Base-by-base conservation (phyloP, 306 rosid genomes). In the Glycine latifolia region DNA sequence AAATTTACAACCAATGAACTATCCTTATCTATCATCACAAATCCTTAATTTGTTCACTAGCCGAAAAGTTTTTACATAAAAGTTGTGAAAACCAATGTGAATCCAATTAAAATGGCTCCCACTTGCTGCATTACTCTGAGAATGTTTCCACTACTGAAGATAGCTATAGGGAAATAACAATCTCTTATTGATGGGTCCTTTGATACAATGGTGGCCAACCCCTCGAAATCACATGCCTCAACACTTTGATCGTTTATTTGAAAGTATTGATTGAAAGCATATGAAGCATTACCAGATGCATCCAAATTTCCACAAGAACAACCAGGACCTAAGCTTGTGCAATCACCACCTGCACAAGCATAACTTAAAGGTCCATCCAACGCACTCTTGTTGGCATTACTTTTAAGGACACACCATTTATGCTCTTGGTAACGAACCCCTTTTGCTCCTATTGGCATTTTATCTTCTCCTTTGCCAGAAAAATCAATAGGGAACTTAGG, bases 401-500 rank as follows among this genome's bases (percentile, higher is more conserved):
- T 10, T 4, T n/a, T 81, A 5, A 87, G 3, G 2, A 88, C 86
- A 67, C 98, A 94, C 95, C 95, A 94, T 79, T 88, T 55, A 0
- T 10, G 12, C 0, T 89, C 94, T 88, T 81, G 67, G 75, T 94
- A 91, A 35, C n/a, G 4, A 35, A 94, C 92, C 0, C 95, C 97
- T 63, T 90, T 87, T 0, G 92, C 97, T 3, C 39, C 91, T 14
- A 78, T 15, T 0, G 84, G 94, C 88, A 33, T 37, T 48, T 73
- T 77, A 2, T 89, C 81, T 2, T 43, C 4, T 31, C 89, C 94
- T 53, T 85, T 3, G 5, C 93, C 94, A 0, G 85, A 74, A 10
- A 93, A 86, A 77, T 93, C 99, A 48, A 95, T 78, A 0, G 66
- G 20, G 20, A 92, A 92, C 77, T 94, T 94, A 0, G 97, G 94